phyloP scores from a whole-genome alignment of 2,329 filamentous ascomycete genomes.

The Epichloe elymi region DNA sequence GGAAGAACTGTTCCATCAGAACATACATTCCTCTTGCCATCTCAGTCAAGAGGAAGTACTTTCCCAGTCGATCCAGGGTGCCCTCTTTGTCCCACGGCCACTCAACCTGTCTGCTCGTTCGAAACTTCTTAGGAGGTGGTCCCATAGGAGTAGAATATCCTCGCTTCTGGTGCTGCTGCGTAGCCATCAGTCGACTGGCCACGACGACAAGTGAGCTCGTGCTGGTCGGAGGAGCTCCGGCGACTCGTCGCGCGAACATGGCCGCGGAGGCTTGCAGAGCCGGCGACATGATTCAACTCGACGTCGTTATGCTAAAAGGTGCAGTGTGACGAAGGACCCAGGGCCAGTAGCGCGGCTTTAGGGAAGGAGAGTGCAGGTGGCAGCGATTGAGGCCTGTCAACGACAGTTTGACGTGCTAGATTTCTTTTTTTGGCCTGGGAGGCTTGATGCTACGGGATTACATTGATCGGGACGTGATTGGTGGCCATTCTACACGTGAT shows the following conservation, averaged over 20 bases:
- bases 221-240: constrained; percentile 12
- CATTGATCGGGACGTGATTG: constrained; percentile 26
- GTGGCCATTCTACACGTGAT: constrained; percentile 3
- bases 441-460: constrained; percentile 23
- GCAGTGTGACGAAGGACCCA: not conserved
- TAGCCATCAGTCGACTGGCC: constrained; percentile 8
- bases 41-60: constrained; percentile 92
- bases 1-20: constrained; percentile 93
- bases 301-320: not conserved
- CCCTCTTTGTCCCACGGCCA: constrained; percentile 74
- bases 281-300: constrained; percentile 17
- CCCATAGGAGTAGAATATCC: constrained; percentile 59
- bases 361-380: constrained; percentile 8
- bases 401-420: constrained; percentile 5
- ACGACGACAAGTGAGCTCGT: constrained; percentile 11
- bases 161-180: constrained; percentile 16
- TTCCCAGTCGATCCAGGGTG: constrained; percentile 70
- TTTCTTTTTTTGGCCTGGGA: not conserved
- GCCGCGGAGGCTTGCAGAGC: constrained; percentile 18
- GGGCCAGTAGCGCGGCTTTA: not conserved
- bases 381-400: constrained; percentile 12
- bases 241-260: constrained; percentile 23
- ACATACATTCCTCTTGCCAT: constrained; percentile 98
- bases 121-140: constrained; percentile 68
- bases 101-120: constrained; percentile 55